Base-by-base conservation (phyloP, 495 filamentous ascomycete genomes). In the Penicillium samsonianum region DNA sequence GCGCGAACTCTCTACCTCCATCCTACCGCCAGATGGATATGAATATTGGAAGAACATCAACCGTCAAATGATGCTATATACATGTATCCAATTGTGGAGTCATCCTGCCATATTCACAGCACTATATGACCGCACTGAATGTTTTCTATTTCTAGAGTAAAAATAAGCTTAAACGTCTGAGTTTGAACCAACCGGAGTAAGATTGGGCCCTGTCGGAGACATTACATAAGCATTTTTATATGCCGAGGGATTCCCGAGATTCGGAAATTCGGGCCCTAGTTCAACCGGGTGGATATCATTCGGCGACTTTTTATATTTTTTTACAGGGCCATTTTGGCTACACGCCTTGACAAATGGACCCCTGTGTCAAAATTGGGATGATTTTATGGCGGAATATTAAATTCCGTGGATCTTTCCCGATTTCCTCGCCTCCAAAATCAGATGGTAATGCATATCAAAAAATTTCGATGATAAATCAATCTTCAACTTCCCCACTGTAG, bases 381-480 rank as follows among this genome's bases (percentile, higher is more conserved):
- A 5, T 14, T n/a, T 5, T 3, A 12, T 16, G 3, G 22, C 14
- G 14, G 22, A 16, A 28, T 10, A 8, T 55, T 7, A 7, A 40
- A 25, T 46, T 12, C 31, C 53, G 3, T 19, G 31, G 22, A 30
- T 28, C 4, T 30, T 31, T 40, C 41, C 10, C 5, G 25, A 50
- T 31, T 43, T 20, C 1, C n/a, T 9, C 2, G 14, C 22, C 25
- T 23, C 33, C 19, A 30, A 16, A 47, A 37, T 35, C 30, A 16
- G 14, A 26, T 25, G 4, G 42, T 11, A 33, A 26, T 16, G 4
- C 10, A 10, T 26, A 19, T 30, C 23, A 23, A 55, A 55, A 31
- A 2, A 26, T 47, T 25, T 31, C 33, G 53, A 55, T 55, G 53
- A 55, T 55, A 47, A 55, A 55, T 55, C 53, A 55, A 35, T 4